These are phyloP conservation scores for Panicum virgatum DNA, from an alignment of 202 grass and related monocot genomes.

Conservation along the genomic window DNA sequence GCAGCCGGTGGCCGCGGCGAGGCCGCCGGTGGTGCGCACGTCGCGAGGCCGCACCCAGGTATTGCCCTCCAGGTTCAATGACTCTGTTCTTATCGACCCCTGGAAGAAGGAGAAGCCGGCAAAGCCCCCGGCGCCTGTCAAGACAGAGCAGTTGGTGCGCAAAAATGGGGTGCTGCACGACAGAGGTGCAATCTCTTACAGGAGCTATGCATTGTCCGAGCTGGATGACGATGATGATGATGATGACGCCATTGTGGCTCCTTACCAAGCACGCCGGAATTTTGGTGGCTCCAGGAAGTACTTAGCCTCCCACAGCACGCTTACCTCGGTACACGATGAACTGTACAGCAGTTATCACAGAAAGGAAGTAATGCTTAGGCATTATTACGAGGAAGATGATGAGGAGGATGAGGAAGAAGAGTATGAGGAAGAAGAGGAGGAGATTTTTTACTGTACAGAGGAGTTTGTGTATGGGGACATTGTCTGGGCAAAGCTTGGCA, in stretches of 20 bases:
- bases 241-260: slow-evolving; percentile 45
- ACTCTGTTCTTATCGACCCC: slow-evolving; percentile 88
- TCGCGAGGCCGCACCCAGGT: slow-evolving; percentile 77
- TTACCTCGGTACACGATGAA: slow-evolving; percentile 52
- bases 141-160: slow-evolving; percentile 32
- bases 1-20: slow-evolving; percentile 18
- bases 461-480: slow-evolving; percentile 79
- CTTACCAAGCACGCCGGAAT: slow-evolving; percentile 53
- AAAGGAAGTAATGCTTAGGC: slow-evolving; percentile 38
- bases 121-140: slow-evolving; percentile 50
- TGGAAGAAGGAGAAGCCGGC: slow-evolving; percentile 87
- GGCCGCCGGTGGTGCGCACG: slow-evolving; percentile 74
- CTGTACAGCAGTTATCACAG: slow-evolving; percentile 22
- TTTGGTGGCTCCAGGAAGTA: slow-evolving; percentile 57
- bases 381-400: slow-evolving; percentile 13
- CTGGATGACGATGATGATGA: slow-evolving; percentile 35
- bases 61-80: slow-evolving; percentile 83
- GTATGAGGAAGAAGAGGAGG: slow-evolving; percentile 21
- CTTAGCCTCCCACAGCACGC: slow-evolving; percentile 53
- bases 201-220: slow-evolving; percentile 42
- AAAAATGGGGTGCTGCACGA: slow-evolving; percentile 31
- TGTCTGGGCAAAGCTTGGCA: slow-evolving; percentile 85
- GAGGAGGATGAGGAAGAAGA: not conserved
- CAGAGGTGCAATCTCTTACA: slow-evolving; percentile 40
- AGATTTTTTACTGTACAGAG: slow-evolving; percentile 12